Conservation (phyloP, 495 filamentous ascomycete genomes). For the Podospora conica region DNA sequence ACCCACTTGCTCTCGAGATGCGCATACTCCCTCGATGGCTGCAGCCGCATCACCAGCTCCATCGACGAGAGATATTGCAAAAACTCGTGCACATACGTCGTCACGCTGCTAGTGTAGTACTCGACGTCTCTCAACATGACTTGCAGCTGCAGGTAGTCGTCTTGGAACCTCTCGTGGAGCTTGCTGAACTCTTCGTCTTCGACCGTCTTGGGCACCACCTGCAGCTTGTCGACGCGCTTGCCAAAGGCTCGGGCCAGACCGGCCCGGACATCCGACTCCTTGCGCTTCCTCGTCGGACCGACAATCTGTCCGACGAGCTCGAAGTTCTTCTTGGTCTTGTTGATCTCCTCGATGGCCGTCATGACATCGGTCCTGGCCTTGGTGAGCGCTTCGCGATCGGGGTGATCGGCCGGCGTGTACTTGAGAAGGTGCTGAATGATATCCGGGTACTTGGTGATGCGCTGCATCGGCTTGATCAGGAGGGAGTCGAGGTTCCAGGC, state of each 20-base stretch:
- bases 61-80: constrained; percentile 63
- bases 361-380: constrained; percentile 58
- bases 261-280: constrained; percentile 79
- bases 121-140: constrained; percentile 87
- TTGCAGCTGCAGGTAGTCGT: constrained; percentile 82
- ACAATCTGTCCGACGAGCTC: constrained; percentile 86
- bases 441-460: constrained; percentile 85
- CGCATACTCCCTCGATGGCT: constrained; percentile 53
- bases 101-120: constrained; percentile 68
- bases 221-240: constrained; percentile 70
- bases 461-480: constrained; percentile 91
- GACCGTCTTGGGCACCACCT: constrained; percentile 56
- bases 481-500: constrained; percentile 94
- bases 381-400: constrained; percentile 64
- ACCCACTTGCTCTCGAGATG: constrained; percentile 91
- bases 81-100: constrained; percentile 65
- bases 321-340: constrained; percentile 85
- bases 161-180: constrained; percentile 70
- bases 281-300: constrained; percentile 63
- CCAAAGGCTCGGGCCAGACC: constrained; percentile 83
- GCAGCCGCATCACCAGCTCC: constrained; percentile 55
- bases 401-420: constrained; percentile 71
- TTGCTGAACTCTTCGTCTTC: constrained; percentile 76
- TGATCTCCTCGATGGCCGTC: constrained; percentile 73
- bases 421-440: constrained; percentile 72